Conservation (phyloP, 768 basidiomycete genomes). For the Rhodotorula kratochvilovae region DNA sequence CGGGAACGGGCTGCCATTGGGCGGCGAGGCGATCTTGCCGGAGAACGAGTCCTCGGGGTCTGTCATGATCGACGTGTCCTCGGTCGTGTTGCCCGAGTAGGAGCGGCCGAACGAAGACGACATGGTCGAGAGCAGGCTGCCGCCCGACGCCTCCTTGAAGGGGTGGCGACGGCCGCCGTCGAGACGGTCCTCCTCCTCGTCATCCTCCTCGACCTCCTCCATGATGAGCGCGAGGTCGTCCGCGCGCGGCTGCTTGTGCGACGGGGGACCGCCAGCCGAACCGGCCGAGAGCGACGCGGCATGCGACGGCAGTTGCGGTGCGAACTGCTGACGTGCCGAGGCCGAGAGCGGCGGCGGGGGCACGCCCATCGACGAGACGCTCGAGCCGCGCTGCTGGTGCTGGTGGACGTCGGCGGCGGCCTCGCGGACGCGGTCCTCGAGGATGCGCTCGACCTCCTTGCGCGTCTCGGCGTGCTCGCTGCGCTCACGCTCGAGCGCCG, state of each 20-base stretch:
- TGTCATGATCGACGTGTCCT: constrained; percentile 34
- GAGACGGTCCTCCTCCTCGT: constrained; percentile 7
- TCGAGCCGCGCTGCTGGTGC: background rate
- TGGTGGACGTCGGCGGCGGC: constrained; percentile 7
- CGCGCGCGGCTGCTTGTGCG: constrained; percentile 5
- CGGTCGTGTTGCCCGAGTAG: constrained; percentile 38
- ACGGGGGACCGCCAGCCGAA: background rate
- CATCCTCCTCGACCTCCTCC: constrained; percentile 24
- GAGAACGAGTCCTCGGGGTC: constrained; percentile 36
- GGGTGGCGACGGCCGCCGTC: constrained; percentile 3
- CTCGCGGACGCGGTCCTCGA: constrained; percentile 29
- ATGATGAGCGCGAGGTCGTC: constrained; percentile 32
- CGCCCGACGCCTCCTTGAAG: constrained; percentile 29
- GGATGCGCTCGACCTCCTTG: constrained; percentile 33
- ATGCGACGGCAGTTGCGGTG: background rate
- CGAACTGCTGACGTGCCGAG: background rate
- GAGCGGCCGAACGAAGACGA: constrained; percentile 32
- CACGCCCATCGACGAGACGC: background rate
- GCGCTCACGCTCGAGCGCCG: constrained; percentile 47
- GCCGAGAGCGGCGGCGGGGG: background rate
- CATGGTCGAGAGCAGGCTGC: constrained; percentile 18
- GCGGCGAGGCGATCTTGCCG: constrained; percentile 21
- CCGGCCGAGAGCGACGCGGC: background rate
- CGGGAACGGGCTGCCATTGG: constrained; percentile 3
- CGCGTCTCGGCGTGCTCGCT: constrained; percentile 44